phyloP scores from a whole-genome alignment of 305 asterid species.

The Solanum hybrid region DNA sequence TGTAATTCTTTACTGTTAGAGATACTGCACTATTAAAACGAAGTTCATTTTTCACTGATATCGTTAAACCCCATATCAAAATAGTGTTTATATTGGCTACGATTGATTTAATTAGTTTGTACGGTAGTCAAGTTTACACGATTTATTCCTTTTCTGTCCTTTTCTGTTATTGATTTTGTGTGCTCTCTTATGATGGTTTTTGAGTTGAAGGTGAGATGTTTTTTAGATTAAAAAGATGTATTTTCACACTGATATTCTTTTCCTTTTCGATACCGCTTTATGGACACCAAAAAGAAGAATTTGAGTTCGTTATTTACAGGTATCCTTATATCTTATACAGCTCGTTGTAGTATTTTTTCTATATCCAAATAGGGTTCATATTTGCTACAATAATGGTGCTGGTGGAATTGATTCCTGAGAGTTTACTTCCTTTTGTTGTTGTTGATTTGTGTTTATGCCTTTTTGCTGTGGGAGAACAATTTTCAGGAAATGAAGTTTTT shows the following conservation, averaged over 20 bases:
- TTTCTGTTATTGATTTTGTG: not conserved
- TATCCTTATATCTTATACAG: not conserved
- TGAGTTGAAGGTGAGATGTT: not conserved
- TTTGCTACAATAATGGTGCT: not conserved
- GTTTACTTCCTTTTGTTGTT: not conserved
- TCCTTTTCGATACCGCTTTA: not conserved
- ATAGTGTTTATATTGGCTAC: not conserved
- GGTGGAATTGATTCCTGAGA: not conserved
- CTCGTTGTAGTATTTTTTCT: not conserved
- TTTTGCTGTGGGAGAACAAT: not conserved
- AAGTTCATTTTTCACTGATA: not conserved
- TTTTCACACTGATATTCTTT: not conserved
- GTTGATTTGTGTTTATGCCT: not conserved
- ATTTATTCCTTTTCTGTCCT: not conserved
- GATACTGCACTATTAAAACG: not conserved
- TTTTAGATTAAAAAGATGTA: not conserved
- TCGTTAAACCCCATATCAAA: not conserved
- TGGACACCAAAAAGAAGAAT: not conserved
- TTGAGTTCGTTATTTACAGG: not conserved
- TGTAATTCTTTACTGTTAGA: not conserved
- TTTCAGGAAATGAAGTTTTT: not conserved
- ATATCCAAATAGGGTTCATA: not conserved
- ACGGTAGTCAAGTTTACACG: not conserved
- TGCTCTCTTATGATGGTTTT: not conserved
- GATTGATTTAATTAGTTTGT: not conserved